Percentiles rank a stretch among this genome's conserved stretches.
Evolutionary conservation across 2,329 filamentous ascomycete genomes (phyloP).

Genomic region (Colletotrichum phormii): DNA sequence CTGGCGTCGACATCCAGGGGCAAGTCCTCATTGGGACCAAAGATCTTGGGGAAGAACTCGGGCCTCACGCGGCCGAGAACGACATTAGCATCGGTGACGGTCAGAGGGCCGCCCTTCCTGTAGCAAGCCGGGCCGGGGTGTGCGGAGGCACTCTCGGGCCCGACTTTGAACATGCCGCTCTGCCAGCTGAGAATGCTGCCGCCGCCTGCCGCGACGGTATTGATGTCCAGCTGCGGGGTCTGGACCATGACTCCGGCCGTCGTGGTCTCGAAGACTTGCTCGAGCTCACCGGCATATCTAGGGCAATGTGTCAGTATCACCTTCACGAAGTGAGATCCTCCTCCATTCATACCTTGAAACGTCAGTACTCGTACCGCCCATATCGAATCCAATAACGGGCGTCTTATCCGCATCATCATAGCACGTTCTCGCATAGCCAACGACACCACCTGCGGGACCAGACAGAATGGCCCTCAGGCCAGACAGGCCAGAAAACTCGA

Average conservation of each 20-base stretch:
- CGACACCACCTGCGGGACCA: conserved; percentile 83
- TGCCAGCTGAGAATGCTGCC: conserved; percentile 76
- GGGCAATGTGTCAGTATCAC: background rate
- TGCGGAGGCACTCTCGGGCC: conserved; percentile 77
- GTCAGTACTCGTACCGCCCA: conserved; percentile 77
- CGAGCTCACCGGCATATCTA: conserved; percentile 38
- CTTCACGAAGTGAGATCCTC: accelerated
- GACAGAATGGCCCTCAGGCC: conserved; percentile 78
- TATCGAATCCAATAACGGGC: conserved; percentile 83
- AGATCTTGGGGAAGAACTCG: conserved; percentile 79
- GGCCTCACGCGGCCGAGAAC: conserved; percentile 70
- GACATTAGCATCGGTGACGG: conserved; percentile 79
- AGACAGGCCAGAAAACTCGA: conserved; percentile 71
- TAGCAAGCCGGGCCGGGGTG: conserved; percentile 80
- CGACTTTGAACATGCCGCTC: conserved; percentile 79
- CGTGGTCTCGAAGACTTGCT: conserved; percentile 75
- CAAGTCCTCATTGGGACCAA: conserved; percentile 75
- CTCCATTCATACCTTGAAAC: conserved; percentile 71
- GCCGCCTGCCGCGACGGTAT: conserved; percentile 79
- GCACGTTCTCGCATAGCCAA: conserved; percentile 80
- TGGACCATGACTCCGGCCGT: conserved; percentile 77
- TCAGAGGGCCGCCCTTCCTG: conserved; percentile 76
- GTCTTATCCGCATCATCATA: conserved; percentile 75
- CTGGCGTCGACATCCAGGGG: conserved; percentile 56
- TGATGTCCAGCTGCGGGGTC: conserved; percentile 68